Evolutionary conservation across 2,329 filamentous ascomycete genomes (phyloP).

Genomic region (Metarhizium album): DNA sequence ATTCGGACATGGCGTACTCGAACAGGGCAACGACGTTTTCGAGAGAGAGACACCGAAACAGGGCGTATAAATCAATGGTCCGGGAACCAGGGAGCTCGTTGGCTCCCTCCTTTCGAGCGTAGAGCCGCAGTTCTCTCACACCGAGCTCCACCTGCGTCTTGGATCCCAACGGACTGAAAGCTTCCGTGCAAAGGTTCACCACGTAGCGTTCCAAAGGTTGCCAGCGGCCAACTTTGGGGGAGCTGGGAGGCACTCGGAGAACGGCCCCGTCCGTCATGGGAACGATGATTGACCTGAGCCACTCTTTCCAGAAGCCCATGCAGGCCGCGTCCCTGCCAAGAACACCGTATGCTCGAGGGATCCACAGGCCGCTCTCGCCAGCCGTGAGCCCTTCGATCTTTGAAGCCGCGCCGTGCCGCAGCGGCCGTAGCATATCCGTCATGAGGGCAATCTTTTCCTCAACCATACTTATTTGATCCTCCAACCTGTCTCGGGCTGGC

Average conservation of each 20-base stretch:
- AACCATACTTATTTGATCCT: slow-evolving; percentile 89
- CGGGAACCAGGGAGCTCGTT: slow-evolving; percentile 91
- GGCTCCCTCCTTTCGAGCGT: slow-evolving; percentile 80
- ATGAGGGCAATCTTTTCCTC: slow-evolving; percentile 97
- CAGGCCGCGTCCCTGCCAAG: slow-evolving; percentile 74
- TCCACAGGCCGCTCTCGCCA: slow-evolving; percentile 93
- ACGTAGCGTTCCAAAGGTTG: slow-evolving; percentile 95
- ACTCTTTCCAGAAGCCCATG: slow-evolving; percentile 96
- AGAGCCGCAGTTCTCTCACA: slow-evolving; percentile 80
- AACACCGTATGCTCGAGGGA: slow-evolving; percentile 85
- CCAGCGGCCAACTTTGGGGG: slow-evolving; percentile 86
- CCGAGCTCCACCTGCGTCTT: slow-evolving; percentile 92
- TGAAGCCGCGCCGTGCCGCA: slow-evolving; percentile 86
- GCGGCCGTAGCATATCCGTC: slow-evolving; percentile 86
- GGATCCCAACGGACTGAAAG: slow-evolving; percentile 81
- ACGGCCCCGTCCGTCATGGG: slow-evolving; percentile 89
- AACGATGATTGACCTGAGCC: slow-evolving; percentile 85
- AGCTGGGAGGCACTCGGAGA: slow-evolving; percentile 74
- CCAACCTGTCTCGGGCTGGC: slow-evolving; percentile 67
- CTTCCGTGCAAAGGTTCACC: slow-evolving; percentile 91
- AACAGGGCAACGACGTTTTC: slow-evolving; percentile 88
- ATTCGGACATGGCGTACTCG: slow-evolving; percentile 87
- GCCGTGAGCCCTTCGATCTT: slow-evolving; percentile 96
- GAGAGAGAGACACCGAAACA: slow-evolving; percentile 82
- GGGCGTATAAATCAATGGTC: slow-evolving; percentile 82